phyloP scores from a whole-genome alignment of 768 basidiomycete species.

The Lactarius deliciosus region DNA sequence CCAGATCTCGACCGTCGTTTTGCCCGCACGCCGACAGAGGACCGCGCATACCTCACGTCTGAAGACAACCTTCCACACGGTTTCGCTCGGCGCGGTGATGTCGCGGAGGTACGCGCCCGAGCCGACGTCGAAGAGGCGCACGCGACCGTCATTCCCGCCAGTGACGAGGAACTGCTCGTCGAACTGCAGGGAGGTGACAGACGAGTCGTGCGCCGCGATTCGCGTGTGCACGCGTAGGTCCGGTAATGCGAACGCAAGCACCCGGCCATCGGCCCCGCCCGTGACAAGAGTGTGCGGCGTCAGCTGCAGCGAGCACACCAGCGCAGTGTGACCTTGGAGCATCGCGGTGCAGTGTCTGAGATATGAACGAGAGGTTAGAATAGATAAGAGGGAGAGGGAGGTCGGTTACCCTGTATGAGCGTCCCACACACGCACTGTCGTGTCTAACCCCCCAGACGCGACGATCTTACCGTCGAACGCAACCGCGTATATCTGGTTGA shows the following conservation, averaged over 20 bases:
- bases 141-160: slow-evolving; percentile 83
- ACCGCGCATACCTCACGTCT: slow-evolving; percentile 72
- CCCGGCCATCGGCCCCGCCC: slow-evolving; percentile 87
- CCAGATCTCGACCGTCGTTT: slow-evolving; percentile 89
- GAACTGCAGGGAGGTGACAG: slow-evolving; percentile 85
- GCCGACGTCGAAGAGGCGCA: slow-evolving; percentile 65
- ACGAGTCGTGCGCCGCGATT: slow-evolving; percentile 86
- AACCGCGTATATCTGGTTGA: slow-evolving; percentile 90
- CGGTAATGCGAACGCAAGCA: slow-evolving; percentile 55
- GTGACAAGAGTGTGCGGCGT: slow-evolving; percentile 78
- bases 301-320: slow-evolving; percentile 29
- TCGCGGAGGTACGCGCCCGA: slow-evolving; percentile 75
- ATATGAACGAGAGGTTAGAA: not conserved
- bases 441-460: slow-evolving; percentile 96
- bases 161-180: slow-evolving; percentile 80
- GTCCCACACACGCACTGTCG: slow-evolving; percentile 98
- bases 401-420: slow-evolving; percentile 63
- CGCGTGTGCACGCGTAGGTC: slow-evolving; percentile 47
- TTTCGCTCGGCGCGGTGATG: slow-evolving; percentile 72
- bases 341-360: slow-evolving; percentile 26
- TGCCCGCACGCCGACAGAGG: slow-evolving; percentile 75
- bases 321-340: slow-evolving; percentile 29
- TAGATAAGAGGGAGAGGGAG: not conserved
- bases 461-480: slow-evolving; percentile 87
- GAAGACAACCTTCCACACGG: slow-evolving; percentile 85